Evolutionary conservation across 2,329 filamentous ascomycete genomes (phyloP).

Genomic region (Cytospora piceicola): DNA sequence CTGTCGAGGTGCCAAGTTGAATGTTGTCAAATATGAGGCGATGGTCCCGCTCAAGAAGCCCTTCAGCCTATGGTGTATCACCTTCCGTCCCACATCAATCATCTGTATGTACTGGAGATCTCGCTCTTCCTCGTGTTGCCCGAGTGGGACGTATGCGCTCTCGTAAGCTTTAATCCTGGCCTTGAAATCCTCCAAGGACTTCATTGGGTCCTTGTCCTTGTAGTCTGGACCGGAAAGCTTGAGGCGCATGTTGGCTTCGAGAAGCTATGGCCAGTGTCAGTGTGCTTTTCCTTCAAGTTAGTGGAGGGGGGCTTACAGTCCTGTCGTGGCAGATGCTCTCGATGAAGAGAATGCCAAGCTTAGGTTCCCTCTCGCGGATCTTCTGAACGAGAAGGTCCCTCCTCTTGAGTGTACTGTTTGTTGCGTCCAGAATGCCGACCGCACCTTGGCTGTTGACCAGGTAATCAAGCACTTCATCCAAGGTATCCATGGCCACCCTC

Average conservation of each 20-base stretch:
- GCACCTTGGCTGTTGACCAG: slow-evolving; percentile 80
- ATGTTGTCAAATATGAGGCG: slow-evolving; percentile 93
- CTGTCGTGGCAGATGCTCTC: slow-evolving; percentile 91
- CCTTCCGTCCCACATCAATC: slow-evolving; percentile 95
- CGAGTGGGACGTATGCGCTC: slow-evolving; percentile 88
- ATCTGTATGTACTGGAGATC: slow-evolving; percentile 96
- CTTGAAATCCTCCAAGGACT: slow-evolving; percentile 88
- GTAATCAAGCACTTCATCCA: slow-evolving; percentile 91
- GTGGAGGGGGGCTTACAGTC: slow-evolving; percentile 48
- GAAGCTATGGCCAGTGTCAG: slow-evolving; percentile 51
- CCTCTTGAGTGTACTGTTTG: slow-evolving; percentile 90
- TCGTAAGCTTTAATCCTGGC: slow-evolving; percentile 91
- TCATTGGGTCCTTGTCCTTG: slow-evolving; percentile 84
- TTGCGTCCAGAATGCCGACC: slow-evolving; percentile 94
- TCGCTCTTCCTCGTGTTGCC: slow-evolving; percentile 86
- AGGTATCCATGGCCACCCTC: slow-evolving; percentile 86
- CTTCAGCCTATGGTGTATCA: slow-evolving; percentile 86
- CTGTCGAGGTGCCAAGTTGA: slow-evolving; percentile 92
- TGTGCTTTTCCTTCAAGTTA: neutral
- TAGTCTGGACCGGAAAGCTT: slow-evolving; percentile 97
- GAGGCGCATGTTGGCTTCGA: slow-evolving; percentile 95
- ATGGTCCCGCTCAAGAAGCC: slow-evolving; percentile 93
- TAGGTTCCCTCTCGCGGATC: slow-evolving; percentile 81
- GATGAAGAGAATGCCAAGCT: slow-evolving; percentile 89
- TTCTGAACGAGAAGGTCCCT: slow-evolving; percentile 82